phyloP scores from a whole-genome alignment of 176 grass and related monocot genomes.

The Oryza brachyantha region DNA sequence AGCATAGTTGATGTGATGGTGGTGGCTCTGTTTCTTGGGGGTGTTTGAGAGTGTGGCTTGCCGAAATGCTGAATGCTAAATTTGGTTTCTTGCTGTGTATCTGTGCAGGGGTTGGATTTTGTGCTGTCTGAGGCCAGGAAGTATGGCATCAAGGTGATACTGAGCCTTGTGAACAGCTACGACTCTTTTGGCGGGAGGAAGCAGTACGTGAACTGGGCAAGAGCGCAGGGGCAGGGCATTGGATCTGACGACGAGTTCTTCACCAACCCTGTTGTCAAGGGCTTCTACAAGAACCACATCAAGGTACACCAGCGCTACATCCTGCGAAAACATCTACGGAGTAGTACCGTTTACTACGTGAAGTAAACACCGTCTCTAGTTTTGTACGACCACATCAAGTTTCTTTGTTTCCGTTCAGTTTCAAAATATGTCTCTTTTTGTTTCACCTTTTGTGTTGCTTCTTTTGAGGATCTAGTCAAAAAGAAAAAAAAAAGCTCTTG shows the following conservation, averaged over 20 bases:
- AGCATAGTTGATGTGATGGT: background rate
- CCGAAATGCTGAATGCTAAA: background rate
- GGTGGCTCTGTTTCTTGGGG: background rate
- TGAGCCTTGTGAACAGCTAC: constrained; percentile 89
- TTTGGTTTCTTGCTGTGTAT: background rate
- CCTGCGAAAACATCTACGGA: background rate
- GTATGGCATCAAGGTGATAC: constrained; percentile 65
- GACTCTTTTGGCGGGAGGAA: constrained; percentile 83
- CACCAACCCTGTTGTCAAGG: constrained; percentile 72
- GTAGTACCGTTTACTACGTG: constrained; percentile 5
- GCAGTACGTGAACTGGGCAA: constrained; percentile 96
- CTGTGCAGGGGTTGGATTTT: constrained; percentile 79
- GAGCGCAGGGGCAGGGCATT: constrained; percentile 69
- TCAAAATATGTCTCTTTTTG: background rate
- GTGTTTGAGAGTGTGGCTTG: background rate
- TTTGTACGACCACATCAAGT: background rate
- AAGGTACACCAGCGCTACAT: constrained; percentile 39
- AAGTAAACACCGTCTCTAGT: background rate
- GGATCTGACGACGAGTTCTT: constrained; percentile 86
- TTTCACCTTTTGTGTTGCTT: background rate
- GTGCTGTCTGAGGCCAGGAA: constrained; percentile 78
- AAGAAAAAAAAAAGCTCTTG: background rate
- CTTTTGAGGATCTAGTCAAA: background rate
- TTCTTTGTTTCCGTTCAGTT: background rate
- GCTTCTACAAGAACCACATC: constrained; percentile 87